Evolutionary conservation across 331 rosid species (phyloP).

Genomic region (Rosa hybrid): DNA sequence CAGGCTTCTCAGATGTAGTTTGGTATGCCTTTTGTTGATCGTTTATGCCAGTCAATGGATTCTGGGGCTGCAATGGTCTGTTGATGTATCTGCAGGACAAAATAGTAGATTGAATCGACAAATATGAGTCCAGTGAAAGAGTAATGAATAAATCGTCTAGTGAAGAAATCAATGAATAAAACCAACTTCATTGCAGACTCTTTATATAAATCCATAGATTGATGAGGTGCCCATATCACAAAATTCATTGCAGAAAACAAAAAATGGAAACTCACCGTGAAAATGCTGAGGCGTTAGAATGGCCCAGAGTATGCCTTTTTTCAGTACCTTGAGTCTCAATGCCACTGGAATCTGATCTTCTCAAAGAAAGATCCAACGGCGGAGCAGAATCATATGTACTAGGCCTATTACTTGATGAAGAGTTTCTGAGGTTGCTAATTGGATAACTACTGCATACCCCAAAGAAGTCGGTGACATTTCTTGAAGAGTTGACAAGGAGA

Average conservation of each 20-base stretch:
- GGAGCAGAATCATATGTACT: conserved; percentile 55
- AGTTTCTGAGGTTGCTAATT: conserved; percentile 37
- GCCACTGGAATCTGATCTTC: conserved; percentile 56
- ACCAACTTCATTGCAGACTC: neutral
- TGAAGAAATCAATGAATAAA: neutral
- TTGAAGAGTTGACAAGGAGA: conserved; percentile 50
- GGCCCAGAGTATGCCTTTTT: conserved; percentile 64
- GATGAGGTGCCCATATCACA: conserved; percentile 1
- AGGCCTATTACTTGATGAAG: conserved; percentile 50
- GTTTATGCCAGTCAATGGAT: conserved; percentile 30
- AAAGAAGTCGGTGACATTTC: conserved; percentile 66
- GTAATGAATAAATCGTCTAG: neutral
- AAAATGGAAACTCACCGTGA: conserved; percentile 51
- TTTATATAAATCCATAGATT: neutral
- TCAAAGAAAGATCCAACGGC: conserved; percentile 86
- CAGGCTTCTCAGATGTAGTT: conserved; percentile 41
- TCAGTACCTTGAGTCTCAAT: conserved; percentile 51
- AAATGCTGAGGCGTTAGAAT: conserved; percentile 86
- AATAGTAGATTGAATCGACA: conserved; percentile 26
- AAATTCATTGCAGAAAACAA: conserved; percentile 16
- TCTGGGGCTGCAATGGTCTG: conserved; percentile 50
- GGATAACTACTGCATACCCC: conserved; percentile 54
- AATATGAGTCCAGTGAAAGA: conserved; percentile 10
- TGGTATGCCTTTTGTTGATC: conserved; percentile 51
- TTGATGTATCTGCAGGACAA: conserved; percentile 68